These are phyloP conservation scores for Mollisia scopiformis DNA, from an alignment of 2,329 filamentous ascomycete genomes.

Conservation along the genomic window DNA sequence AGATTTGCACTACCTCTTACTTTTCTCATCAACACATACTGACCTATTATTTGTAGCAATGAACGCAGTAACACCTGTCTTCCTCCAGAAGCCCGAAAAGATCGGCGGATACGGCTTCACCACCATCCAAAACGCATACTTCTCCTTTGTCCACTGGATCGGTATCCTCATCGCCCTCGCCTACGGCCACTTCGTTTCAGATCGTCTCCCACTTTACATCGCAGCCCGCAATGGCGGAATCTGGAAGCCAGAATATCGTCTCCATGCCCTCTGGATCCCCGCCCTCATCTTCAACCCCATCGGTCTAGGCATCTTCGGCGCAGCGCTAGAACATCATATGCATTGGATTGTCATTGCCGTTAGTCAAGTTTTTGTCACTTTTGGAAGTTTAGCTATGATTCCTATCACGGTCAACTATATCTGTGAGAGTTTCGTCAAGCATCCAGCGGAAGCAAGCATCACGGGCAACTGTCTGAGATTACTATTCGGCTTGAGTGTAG, in stretches of 20 bases:
- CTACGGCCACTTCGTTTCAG: slow-evolving; percentile 42
- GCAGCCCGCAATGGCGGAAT: slow-evolving; percentile 17
- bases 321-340: slow-evolving; percentile 42
- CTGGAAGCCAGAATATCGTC: slow-evolving; percentile 32
- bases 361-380: slow-evolving; percentile 42
- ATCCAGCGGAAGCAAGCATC: slow-evolving; percentile 41
- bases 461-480: slow-evolving; percentile 39
- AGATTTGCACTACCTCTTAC: background rate
- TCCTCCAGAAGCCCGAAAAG: slow-evolving; percentile 41
- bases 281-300: slow-evolving; percentile 37
- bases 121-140: slow-evolving; percentile 41
- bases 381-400: slow-evolving; percentile 38
- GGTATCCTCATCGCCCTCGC: slow-evolving; percentile 41
- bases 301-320: slow-evolving; percentile 42
- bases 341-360: slow-evolving; percentile 44
- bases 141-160: slow-evolving; percentile 45
- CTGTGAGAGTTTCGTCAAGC: slow-evolving; percentile 39
- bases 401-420: slow-evolving; percentile 39
- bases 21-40: background rate
- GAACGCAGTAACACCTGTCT: slow-evolving; percentile 27
- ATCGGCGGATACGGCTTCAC: slow-evolving; percentile 47
- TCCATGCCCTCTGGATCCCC: slow-evolving; percentile 30
- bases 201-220: slow-evolving; percentile 40
- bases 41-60: slow-evolving; percentile 5
- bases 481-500: slow-evolving; percentile 40